Conservation (phyloP, 129 eudicot species). For the Heracleum sosnowskyi region DNA sequence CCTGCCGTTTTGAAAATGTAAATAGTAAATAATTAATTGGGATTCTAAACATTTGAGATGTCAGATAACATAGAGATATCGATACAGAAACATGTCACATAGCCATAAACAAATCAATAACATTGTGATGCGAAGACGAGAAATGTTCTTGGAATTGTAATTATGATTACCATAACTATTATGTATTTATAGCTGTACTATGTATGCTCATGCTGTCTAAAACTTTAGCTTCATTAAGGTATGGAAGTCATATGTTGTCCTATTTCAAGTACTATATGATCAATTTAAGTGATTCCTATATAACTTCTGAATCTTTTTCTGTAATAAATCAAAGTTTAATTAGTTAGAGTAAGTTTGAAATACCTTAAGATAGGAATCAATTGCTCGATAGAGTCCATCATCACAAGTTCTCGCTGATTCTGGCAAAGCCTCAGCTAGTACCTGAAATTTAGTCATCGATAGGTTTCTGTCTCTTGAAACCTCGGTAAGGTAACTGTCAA, state of each 20-base stretch:
- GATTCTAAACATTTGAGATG: background rate
- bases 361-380: slow-evolving; percentile 94
- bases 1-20: slow-evolving; percentile 26
- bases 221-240: background rate
- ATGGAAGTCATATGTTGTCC: background rate
- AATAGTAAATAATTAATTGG: background rate
- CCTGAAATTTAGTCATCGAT: slow-evolving; percentile 71
- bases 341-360: background rate
- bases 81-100: background rate
- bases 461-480: slow-evolving; percentile 69
- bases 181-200: background rate
- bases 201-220: background rate
- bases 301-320: background rate
- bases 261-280: background rate
- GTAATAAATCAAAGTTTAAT: background rate
- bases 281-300: background rate
- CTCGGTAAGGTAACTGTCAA: slow-evolving; percentile 84
- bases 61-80: background rate
- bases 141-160: background rate
- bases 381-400: slow-evolving; percentile 88
- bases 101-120: background rate
- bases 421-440: slow-evolving; percentile 86
- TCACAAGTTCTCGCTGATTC: slow-evolving; percentile 84
- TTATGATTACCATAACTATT: background rate
- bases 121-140: background rate